phyloP scores from a whole-genome alignment of 2,329 filamentous ascomycete species.

The Penicillium sclerotiorum region DNA sequence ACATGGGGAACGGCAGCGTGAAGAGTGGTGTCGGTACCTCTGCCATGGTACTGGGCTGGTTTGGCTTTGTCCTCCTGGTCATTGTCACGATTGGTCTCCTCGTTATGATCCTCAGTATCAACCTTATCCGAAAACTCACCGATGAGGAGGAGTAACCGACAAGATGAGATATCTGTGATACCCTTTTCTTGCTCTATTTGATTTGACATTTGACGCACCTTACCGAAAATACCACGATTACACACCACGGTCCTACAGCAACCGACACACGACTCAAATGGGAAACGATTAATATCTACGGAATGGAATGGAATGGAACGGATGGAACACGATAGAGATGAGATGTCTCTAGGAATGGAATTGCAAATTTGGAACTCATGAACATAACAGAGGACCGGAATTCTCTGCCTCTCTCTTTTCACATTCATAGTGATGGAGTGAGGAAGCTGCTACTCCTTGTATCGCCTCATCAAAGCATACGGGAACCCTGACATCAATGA shows the following conservation, averaged over 20 bases:
- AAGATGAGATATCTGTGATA: constrained; percentile 3
- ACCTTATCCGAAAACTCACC: constrained; percentile 67
- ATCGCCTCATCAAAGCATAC: no score
- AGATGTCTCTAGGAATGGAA: constrained; percentile 12
- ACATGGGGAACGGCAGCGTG: constrained; percentile 87
- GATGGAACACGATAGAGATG: neutral
- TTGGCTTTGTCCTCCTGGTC: constrained; percentile 89
- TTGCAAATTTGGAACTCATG: constrained; percentile 12
- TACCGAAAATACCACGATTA: neutral
- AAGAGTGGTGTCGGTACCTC: constrained; percentile 86
- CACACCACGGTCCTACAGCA: constrained; percentile 5
- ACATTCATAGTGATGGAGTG: no score
- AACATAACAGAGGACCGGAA: constrained; percentile 22
- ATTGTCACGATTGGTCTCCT: constrained; percentile 92
- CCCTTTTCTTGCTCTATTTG: constrained; percentile 10
- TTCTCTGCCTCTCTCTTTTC: constrained; percentile 1
- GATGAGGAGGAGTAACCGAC: constrained; percentile 44
- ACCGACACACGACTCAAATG: constrained; percentile 23
- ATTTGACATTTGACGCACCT: constrained; percentile 10
- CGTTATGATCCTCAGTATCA: constrained; percentile 95
- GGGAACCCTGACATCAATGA: no score
- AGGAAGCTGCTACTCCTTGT: no score
- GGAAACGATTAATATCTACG: constrained; percentile 29
- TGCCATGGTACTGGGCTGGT: constrained; percentile 98
- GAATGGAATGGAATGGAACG: constrained; percentile 21